Base-by-base conservation (phyloP, 2,329 filamentous ascomycete genomes). In the Cercospora berteroae region DNA sequence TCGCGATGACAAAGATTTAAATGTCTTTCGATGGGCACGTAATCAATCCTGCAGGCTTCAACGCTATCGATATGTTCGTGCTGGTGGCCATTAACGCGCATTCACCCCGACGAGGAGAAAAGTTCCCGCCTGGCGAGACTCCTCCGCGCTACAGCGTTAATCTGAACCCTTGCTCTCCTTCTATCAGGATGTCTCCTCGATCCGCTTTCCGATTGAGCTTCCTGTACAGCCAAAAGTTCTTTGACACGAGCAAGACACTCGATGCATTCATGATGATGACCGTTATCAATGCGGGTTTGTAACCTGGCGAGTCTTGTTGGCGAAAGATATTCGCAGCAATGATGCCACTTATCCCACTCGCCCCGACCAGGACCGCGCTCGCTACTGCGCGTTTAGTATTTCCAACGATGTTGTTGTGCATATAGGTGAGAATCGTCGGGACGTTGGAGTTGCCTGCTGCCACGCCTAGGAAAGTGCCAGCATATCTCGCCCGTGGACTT, bases 151-250 rank as follows among this genome's bases (percentile, higher is more conserved):
- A 67, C 23, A 67, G 57, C 2, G 71, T 74, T 55, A 72, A 74
- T 31, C 72, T 67, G 63, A 74, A 74, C 44, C 63, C 69, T 13
- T 65, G 39, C 62, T 72, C 75, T 36, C 71, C 74, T 66, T 77
- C 77, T 16, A 82, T 71, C 70, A 80, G 74, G 18, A 78, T 68
- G 67, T 81, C 79, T 23, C 80, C 80, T 13, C 78, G 74, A 27
- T 77, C 80, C 0, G 77, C 77, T 61, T 75, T 75, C 72, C 74
- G 86, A n/a, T 84, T 83, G 16, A 79, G 71, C 8, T 74, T 74
- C 10, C 95, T 42, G 36, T 42, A 42, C 36, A n/a, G 36, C 36
- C 36, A 42, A 42, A 42, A 42, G 36, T 42, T 42, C 7, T 42
- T 42, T 4, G 36, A 42, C 16, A 42, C 36, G 36, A 42, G 36